Percentiles rank a stretch among this genome's conserved stretches.
Conservation (phyloP, 1,284 basidiomycete species). For the Pascua guehoae region DNA sequence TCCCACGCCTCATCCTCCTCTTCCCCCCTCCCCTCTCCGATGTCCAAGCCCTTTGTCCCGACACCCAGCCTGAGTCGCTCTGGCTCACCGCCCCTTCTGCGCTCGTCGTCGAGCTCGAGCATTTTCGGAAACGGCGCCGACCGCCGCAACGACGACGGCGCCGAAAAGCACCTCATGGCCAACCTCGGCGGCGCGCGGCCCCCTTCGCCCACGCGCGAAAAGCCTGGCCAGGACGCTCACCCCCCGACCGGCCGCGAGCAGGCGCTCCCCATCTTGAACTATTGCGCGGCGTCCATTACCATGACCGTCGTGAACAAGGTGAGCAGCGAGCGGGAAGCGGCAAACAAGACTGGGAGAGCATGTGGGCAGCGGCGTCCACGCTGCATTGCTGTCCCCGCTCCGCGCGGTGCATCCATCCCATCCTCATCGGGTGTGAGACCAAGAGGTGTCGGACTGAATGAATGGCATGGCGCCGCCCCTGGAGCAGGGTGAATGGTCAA, state of each 20-base stretch:
- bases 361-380: no score
- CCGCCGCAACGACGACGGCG: constrained; percentile 19
- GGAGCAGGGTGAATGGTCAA: no score
- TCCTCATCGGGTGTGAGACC: no score
- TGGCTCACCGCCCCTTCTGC: constrained; percentile 28
- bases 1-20: background rate
- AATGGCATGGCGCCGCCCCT: no score
- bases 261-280: constrained; percentile 76
- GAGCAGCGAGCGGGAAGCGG: background rate
- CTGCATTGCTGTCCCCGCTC: no score
- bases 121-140: constrained; percentile 17
- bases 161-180: constrained; percentile 26
- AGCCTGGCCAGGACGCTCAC: background rate
- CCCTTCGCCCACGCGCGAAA: constrained; percentile 13
- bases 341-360: background rate
- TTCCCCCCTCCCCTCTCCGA: constrained; percentile 6
- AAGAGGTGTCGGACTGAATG: no score
- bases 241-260: constrained; percentile 30
- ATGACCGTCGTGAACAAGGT: constrained; percentile 99
- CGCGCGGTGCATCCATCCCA: no score
- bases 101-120: constrained; percentile 22
- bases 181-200: constrained; percentile 24
- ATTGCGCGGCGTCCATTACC: constrained; percentile 89
- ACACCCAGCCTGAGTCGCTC: constrained; percentile 38
- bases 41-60: constrained; percentile 41